Base-by-base conservation (phyloP, 2,329 filamentous ascomycete species). In the Nemania diffusa region DNA sequence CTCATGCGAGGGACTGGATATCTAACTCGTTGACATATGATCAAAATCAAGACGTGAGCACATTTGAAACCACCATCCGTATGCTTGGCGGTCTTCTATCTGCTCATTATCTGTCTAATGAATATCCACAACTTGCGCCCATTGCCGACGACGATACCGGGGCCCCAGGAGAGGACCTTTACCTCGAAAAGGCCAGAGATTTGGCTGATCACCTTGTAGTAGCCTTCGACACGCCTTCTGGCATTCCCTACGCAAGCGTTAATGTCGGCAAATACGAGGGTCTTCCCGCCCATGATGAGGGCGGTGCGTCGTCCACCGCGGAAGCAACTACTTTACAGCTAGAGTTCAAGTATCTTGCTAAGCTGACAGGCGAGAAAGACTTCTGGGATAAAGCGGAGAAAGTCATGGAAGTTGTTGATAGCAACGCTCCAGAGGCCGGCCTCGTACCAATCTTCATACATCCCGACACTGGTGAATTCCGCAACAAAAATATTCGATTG, bases 61-160 rank as follows among this genome's bases (percentile, higher is more conserved):
- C 94, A 0, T 99, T 98, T 74, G 96, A 99, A 82, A 98, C 95
- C 7, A 98, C 95, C 0, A 98, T 98, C 74, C 92, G 96, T 59
- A 98, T 98, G 94, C 84, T 99, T 57, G 96, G 96, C 17, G 96
- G 96, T 11, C 84, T 99, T 48, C 84, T 99, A 37, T 94, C 94
- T 1, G 96, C 96, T 9, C 94, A 99, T 78, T 98, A 98, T 79
- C 85, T 99, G n/a, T 95, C 94, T 24, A 96, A 88, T 26, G 87
- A 88, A 62, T 95, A 91, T 72, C 93, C 94, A 0, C 81, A 91
- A n/a, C 84, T 97, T 72, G 94, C 94, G 13, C 90, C 93, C 0
- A 84, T 94, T 64, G 76, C 82, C 5, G 90, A 92, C 22, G 90
- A 94, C 69, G 91, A 94, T 73, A 84, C 86, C 22, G 92, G 92